phyloP scores from a whole-genome alignment of 2,329 filamentous ascomycete genomes.

The Epichloe coenophiala region DNA sequence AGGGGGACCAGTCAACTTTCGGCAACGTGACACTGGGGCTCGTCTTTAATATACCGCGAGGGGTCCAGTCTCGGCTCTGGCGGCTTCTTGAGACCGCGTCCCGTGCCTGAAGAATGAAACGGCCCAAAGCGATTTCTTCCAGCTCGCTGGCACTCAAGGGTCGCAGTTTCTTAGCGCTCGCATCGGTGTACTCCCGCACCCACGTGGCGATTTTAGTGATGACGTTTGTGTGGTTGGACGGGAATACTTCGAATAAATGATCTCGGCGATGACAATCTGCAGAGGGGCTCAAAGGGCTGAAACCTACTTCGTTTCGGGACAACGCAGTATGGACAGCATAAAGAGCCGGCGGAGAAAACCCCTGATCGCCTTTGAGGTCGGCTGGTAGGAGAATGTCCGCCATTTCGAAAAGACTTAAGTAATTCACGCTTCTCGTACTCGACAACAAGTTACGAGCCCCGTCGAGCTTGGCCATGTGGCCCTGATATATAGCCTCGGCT shows the following conservation, averaged over 20 bases:
- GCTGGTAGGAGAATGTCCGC: constrained; percentile 29
- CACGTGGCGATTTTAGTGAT: constrained; percentile 19
- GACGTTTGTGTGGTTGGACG: constrained; percentile 15
- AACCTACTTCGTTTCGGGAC: constrained; percentile 43
- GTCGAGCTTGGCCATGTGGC: constrained; percentile 34
- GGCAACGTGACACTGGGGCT: constrained; percentile 12
- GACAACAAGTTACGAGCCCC: constrained; percentile 29
- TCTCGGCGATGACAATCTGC: constrained; percentile 33
- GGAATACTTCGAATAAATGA: constrained; percentile 45
- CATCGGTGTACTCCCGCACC: constrained; percentile 19
- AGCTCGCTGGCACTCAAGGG: constrained; percentile 9
- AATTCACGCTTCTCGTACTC: constrained; percentile 21
- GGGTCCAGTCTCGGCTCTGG: constrained; percentile 31
- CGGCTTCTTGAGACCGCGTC: constrained; percentile 38
- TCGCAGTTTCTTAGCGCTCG: constrained; percentile 7
- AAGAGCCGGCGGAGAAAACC: constrained; percentile 34
- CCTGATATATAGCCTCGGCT: constrained; percentile 32
- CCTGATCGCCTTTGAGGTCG: constrained; percentile 18
- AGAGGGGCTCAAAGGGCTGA: constrained; percentile 38
- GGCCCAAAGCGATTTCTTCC: constrained; percentile 16
- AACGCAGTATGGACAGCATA: constrained; percentile 61
- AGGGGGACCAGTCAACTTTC: constrained; percentile 15
- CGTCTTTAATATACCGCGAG: constrained; percentile 30
- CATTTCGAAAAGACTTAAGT: constrained; percentile 38
- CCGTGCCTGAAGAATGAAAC: constrained; percentile 37